Conservation (phyloP, 371 early-diverging fungal species). For the Saksenaea vasiformis region DNA sequence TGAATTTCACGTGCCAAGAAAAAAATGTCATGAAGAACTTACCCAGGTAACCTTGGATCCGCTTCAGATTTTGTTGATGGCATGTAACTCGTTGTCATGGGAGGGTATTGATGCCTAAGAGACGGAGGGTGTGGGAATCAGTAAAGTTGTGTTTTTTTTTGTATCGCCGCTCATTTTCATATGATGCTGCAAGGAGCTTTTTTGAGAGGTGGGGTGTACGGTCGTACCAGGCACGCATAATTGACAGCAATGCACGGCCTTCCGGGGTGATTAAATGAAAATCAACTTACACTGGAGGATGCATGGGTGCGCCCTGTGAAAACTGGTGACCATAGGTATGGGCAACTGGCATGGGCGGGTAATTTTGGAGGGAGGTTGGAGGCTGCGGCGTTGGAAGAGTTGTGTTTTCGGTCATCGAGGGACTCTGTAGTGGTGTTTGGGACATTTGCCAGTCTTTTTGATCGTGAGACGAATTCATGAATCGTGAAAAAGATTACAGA, state of each 20-base stretch:
- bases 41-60: constrained; percentile 49
- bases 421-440: constrained; percentile 29
- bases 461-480: constrained; percentile 41
- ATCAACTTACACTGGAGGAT: constrained; percentile 40
- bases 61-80: constrained; percentile 28
- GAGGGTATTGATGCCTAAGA: constrained; percentile 29
- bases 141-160: not conserved
- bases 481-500: constrained; percentile 7
- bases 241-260: constrained; percentile 21
- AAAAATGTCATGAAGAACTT: constrained; percentile 12
- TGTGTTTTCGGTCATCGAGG: constrained; percentile 26
- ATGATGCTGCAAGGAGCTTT: constrained; percentile 14
- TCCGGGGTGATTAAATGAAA: constrained; percentile 1
- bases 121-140: constrained; percentile 1
- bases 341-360: constrained; percentile 25
- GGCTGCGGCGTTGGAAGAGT: constrained; percentile 23
- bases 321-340: constrained; percentile 31
- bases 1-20: constrained; percentile 2
- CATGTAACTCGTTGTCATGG: constrained; percentile 25
- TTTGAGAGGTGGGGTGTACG: not conserved
- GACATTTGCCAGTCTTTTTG: constrained; percentile 45
- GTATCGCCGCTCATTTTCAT: constrained; percentile 5
- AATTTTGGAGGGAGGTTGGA: constrained; percentile 1
- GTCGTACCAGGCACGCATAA: constrained; percentile 20
- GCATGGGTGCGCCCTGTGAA: constrained; percentile 29